These are phyloP conservation scores for Xanthoconium separans DNA, from an alignment of 1,284 basidiomycete genomes.

Conservation along the genomic window DNA sequence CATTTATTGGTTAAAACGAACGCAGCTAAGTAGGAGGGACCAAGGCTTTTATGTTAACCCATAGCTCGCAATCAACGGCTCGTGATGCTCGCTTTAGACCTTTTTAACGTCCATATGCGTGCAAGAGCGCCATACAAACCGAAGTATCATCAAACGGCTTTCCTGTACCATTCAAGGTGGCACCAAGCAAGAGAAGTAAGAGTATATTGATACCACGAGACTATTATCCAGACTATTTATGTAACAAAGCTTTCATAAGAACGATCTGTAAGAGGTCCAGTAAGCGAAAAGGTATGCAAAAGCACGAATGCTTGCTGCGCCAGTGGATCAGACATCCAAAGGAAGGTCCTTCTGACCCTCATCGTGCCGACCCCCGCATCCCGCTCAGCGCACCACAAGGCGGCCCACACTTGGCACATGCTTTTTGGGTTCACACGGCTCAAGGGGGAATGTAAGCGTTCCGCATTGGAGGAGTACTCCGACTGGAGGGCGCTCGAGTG, in stretches of 20 bases:
- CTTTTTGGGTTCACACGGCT: conserved; percentile 63
- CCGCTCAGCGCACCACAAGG: conserved; percentile 63
- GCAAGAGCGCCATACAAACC: too few species aligned
- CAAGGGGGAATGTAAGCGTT: conserved; percentile 61
- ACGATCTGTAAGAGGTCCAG: conserved; percentile 3
- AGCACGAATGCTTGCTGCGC: conserved; percentile 21
- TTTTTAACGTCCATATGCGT: too few species aligned
- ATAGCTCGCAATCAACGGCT: too few species aligned
- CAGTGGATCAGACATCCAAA: conserved; percentile 69
- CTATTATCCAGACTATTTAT: not conserved
- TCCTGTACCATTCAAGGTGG: too few species aligned
- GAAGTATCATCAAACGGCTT: too few species aligned
- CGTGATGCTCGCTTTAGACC: too few species aligned
- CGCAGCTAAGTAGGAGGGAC: too few species aligned
- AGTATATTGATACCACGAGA: conserved; percentile 2
- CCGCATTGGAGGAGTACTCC: conserved; percentile 68
- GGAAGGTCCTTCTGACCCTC: conserved; percentile 62
- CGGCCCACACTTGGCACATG: conserved; percentile 59
- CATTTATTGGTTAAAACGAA: too few species aligned
- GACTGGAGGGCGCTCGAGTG: conserved; percentile 62
- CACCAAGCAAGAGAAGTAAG: not conserved
- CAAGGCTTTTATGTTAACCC: too few species aligned
- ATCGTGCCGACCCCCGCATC: conserved; percentile 59
- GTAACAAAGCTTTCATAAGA: not conserved
- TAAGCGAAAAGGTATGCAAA: conserved; percentile 5